Percentiles rank a stretch among this genome's conserved stretches.
Conservation (phyloP, 805 yeast genomes). For the Pichia pseudocactophila region DNA sequence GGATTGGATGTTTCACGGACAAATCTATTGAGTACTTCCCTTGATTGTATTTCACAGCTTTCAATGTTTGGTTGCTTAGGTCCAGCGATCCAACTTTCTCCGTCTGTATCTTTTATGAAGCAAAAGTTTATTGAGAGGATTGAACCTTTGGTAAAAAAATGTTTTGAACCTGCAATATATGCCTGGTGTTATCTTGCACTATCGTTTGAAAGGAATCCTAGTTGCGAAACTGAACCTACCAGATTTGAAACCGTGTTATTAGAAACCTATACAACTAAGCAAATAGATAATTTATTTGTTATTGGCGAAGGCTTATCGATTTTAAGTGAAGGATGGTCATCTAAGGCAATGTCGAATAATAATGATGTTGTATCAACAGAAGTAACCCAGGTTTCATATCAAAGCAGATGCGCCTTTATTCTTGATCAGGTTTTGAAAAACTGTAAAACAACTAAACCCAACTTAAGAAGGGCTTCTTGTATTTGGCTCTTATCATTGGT, state of each 20-base stretch:
- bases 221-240: slow-evolving; percentile 8
- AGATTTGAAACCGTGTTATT: slow-evolving; percentile 38
- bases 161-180: slow-evolving; percentile 44
- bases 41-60: slow-evolving; percentile 37
- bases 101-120: slow-evolving; percentile 17
- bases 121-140: slow-evolving; percentile 23
- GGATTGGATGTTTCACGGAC: slow-evolving; percentile 16
- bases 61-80: slow-evolving; percentile 39
- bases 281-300: slow-evolving; percentile 65
- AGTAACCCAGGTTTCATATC: slow-evolving; percentile 18
- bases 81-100: slow-evolving; percentile 20
- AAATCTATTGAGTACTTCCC: slow-evolving; percentile 17
- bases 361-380: slow-evolving; percentile 56
- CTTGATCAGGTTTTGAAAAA: slow-evolving; percentile 43
- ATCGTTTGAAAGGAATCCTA: slow-evolving; percentile 13
- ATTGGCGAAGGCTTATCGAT: slow-evolving; percentile 79
- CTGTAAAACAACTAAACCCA: slow-evolving; percentile 61
- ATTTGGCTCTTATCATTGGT: slow-evolving; percentile 78
- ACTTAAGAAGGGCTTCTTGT: slow-evolving; percentile 66
- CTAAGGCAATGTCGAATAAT: slow-evolving; percentile 42
- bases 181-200: slow-evolving; percentile 50
- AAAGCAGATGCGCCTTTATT: slow-evolving; percentile 23
- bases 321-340: slow-evolving; percentile 67
- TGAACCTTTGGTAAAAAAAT: slow-evolving; percentile 38
- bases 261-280: slow-evolving; percentile 56